A percentile compares a stretch with the other conserved stretches of the same genome.
These are phyloP conservation scores for Podila verticillata DNA, from an alignment of 192 early-diverging fungal genomes.

Conservation along the genomic window DNA sequence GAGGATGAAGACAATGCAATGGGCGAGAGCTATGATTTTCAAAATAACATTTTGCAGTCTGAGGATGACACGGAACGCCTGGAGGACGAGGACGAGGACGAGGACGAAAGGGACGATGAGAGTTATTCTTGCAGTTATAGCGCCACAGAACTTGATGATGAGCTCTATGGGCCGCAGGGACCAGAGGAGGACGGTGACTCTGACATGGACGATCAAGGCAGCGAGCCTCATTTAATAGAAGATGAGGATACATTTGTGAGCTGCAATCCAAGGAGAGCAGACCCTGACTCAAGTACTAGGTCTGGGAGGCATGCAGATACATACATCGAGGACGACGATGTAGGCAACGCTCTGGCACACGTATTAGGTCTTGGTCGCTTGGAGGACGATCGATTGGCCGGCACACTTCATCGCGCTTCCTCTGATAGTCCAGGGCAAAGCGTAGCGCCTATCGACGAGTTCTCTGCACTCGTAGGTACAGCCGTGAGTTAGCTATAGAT, in stretches of 20 bases:
- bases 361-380: not conserved
- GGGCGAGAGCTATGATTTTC: slow-evolving; percentile 3
- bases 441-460: no score
- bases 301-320: not conserved
- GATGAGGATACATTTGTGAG: not conserved
- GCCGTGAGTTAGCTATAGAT: no score
- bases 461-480: no score
- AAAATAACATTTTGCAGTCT: slow-evolving; percentile 3
- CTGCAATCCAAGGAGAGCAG: not conserved
- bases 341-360: not conserved
- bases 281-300: not conserved
- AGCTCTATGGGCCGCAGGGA: not conserved
- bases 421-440: no score
- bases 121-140: not conserved
- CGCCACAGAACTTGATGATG: slow-evolving; percentile 4
- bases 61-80: slow-evolving; percentile 6
- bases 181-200: not conserved
- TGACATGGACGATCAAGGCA: not conserved
- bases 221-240: not conserved
- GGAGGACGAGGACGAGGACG: slow-evolving; percentile 6
- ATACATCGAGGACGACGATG: not conserved
- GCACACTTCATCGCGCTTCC: not conserved
- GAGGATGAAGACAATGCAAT: not conserved
- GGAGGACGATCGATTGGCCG: not conserved
- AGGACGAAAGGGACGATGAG: not conserved